phyloP scores from a whole-genome alignment of 2,329 filamentous ascomycete genomes.

The Sordariomycetes sp. region DNA sequence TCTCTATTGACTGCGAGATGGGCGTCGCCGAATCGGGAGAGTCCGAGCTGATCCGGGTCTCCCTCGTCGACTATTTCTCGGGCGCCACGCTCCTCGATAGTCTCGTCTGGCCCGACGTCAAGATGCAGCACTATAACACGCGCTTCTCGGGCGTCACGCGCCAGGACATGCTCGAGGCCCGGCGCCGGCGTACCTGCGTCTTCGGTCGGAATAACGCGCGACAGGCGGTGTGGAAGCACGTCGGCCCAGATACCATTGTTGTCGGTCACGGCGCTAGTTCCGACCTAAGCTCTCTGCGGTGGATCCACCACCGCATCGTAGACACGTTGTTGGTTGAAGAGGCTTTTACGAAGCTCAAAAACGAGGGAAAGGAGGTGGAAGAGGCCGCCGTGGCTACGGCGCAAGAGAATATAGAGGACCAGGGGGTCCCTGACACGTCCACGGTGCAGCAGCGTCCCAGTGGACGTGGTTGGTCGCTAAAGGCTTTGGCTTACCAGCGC shows the following conservation, averaged over 20 bases:
- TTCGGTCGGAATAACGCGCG: conserved; percentile 27
- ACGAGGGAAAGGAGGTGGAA: neutral
- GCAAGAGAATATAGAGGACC: too few relatives aligned
- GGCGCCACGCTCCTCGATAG: conserved; percentile 31
- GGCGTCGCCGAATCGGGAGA: conserved; percentile 29
- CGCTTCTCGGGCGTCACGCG: conserved; percentile 32
- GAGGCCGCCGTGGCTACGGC: neutral
- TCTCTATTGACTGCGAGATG: conserved; percentile 44
- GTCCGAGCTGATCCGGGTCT: conserved; percentile 36
- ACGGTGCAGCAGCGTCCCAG: too few relatives aligned
- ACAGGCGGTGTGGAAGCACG: conserved; percentile 24
- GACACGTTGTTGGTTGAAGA: conserved; percentile 27
- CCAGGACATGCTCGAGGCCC: conserved; percentile 21
- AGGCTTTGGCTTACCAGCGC: conserved; percentile 20
- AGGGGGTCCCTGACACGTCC: conserved; percentile 12
- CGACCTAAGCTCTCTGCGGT: conserved; percentile 30
- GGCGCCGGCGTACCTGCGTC: conserved; percentile 18
- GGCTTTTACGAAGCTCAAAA: conserved; percentile 5
- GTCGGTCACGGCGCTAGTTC: conserved; percentile 28
- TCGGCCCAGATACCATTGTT: conserved; percentile 31
- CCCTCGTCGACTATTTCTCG: conserved; percentile 36
- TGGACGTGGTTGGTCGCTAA: conserved; percentile 14
- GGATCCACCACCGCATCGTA: conserved; percentile 29
- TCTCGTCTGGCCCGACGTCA: conserved; percentile 31
- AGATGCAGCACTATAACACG: conserved; percentile 34